Evolutionary conservation across 2,329 filamentous ascomycete species (phyloP).

Genomic region (Colletotrichum camelliae): DNA sequence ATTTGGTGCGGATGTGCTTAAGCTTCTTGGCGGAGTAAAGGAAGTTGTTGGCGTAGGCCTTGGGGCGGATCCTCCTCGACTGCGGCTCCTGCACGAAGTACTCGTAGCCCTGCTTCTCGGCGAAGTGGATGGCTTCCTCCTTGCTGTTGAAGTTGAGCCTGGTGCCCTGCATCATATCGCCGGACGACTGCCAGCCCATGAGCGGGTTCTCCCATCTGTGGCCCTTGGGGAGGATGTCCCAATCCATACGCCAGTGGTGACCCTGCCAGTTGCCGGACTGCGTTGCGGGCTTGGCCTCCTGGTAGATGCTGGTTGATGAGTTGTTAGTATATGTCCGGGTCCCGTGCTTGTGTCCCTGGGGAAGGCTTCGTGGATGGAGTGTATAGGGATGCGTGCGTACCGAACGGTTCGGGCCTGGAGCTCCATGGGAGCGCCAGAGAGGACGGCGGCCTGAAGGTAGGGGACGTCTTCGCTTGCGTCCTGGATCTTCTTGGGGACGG

Average conservation of each 20-base stretch:
- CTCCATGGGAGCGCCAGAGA: conserved; percentile 92
- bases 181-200: conserved; percentile 98
- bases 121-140: conserved; percentile 93
- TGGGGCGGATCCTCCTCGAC: conserved; percentile 81
- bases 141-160: conserved; percentile 89
- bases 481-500: conserved; percentile 87
- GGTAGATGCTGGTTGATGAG: conserved; percentile 75
- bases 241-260: conserved; percentile 96
- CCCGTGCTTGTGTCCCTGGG: background rate
- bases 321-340: background rate
- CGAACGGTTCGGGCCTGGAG: conserved; percentile 93
- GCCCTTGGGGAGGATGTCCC: conserved; percentile 91
- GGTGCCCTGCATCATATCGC: conserved; percentile 93
- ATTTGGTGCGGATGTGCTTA: conserved; percentile 86
- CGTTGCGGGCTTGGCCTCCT: conserved; percentile 90
- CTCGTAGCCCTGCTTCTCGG: conserved; percentile 98
- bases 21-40: conserved; percentile 83
- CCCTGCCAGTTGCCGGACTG: conserved; percentile 90
- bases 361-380: background rate
- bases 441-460: conserved; percentile 78
- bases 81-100: conserved; percentile 99
- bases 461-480: conserved; percentile 85
- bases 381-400: conserved; percentile 54
- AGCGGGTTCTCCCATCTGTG: conserved; percentile 98
- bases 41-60: conserved; percentile 98